Base-by-base conservation (phyloP, 495 filamentous ascomycete genomes). In the Penicillium psychrofluorescens region DNA sequence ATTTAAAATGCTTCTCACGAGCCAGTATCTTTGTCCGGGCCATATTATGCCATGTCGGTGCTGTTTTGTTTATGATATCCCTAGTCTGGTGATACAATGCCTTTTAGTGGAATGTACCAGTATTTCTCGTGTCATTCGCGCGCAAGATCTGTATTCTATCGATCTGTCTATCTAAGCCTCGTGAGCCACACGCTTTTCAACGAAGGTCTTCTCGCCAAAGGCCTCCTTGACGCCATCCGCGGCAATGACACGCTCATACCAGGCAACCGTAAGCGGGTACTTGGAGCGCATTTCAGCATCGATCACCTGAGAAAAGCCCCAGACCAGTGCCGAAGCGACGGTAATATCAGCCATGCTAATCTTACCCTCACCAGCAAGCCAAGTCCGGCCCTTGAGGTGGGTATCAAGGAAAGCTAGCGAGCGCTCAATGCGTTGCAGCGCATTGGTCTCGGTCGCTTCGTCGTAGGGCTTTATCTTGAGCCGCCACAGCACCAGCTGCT, bases 321-420 rank as follows among this genome's bases (percentile, higher is more conserved):
- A 64, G 11, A 53, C 43, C 41, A 81, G 40, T 1, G 58, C 22
- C 8, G 64, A 49, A 3, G 60, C 67, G 3, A 80, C 52, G 40
- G 66, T 71, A 32, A 79, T 56, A 61, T 82, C 78, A 22, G 76
- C 79, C 48, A 81, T 40, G 37, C 70, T 79, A 35, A 77, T 31
- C 55, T 70, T 55, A 32, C 74, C 75, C 1, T 62, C 66, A 1
- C 35, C 64, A 5, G 53, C 71, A 7, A 80, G 46, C 59, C 71
- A 78, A 50, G 64, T 68, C 44, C 61, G 62, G 0, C 69, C 63
- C n/a, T 56, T 53, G 0, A 61, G 40, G 40, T 63, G 47, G 38
- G 38, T 49, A 45, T 81, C 76, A n/a, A 80, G 37, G 8, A 45
- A 44, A 30, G 51, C 66, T 16, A 75, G 29, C 0, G 64, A 62